Conservation (phyloP, 2,329 filamentous ascomycete genomes). For the Emmonsia crescens region DNA sequence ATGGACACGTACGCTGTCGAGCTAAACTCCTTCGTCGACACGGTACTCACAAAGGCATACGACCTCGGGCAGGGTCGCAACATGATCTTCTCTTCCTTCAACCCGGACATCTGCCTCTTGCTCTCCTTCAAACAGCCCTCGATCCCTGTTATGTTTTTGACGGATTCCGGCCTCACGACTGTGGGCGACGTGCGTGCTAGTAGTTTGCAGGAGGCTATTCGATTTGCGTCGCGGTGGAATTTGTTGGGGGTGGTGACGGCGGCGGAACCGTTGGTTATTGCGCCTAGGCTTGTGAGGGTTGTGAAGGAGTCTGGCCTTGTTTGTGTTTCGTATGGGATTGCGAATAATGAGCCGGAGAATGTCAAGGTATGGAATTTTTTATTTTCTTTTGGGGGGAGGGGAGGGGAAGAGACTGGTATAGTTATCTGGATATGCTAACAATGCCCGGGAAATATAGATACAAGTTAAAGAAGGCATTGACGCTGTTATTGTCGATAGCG, state of each 20-base stretch:
- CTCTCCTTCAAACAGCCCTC: constrained; percentile 95
- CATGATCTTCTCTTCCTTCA: constrained; percentile 95
- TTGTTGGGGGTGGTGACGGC: constrained; percentile 80
- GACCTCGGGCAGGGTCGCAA: constrained; percentile 72
- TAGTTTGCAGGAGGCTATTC: constrained; percentile 87
- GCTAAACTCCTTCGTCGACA: constrained; percentile 77
- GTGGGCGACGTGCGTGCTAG: constrained; percentile 85
- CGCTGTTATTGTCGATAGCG: constrained; percentile 92
- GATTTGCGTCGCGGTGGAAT: constrained; percentile 93
- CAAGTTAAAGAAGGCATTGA: constrained; percentile 96
- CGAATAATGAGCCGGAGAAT: constrained; percentile 79
- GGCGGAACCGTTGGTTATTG: constrained; percentile 80
- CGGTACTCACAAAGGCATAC: constrained; percentile 80
- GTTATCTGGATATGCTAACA: constrained; percentile 1
- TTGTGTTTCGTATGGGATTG: constrained; percentile 83
- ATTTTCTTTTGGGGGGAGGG: not conserved
- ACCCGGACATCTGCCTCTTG: constrained; percentile 90
- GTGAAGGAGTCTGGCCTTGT: constrained; percentile 91
- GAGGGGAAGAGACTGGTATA: too few relatives aligned
- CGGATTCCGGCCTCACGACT: constrained; percentile 68
- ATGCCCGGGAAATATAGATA: constrained; percentile 38
- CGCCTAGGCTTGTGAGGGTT: constrained; percentile 76
- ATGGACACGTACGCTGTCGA: constrained; percentile 93
- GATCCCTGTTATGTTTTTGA: constrained; percentile 90
- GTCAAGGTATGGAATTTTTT: constrained; percentile 56